phyloP scores from a whole-genome alignment of 768 basidiomycete genomes.

The Pleurotus platypus region DNA sequence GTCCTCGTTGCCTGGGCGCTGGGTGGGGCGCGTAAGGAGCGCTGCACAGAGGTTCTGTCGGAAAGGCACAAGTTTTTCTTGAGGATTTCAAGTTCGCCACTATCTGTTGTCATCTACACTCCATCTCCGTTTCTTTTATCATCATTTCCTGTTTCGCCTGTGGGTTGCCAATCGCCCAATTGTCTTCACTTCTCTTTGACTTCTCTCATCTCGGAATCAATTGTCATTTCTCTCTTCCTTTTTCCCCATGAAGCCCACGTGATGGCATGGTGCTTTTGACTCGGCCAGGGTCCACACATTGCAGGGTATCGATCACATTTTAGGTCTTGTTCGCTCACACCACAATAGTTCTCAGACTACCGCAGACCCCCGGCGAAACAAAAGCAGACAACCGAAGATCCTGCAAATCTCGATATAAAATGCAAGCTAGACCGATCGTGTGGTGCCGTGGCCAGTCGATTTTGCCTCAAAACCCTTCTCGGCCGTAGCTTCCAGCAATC shows the following conservation, averaged over 20 bases:
- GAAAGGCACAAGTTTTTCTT: not conserved
- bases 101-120: slow-evolving; percentile 1
- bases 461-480: not conserved
- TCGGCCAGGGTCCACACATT: not conserved
- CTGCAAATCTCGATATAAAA: slow-evolving; percentile 8
- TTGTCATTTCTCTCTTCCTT: slow-evolving; percentile 6
- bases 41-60: slow-evolving; percentile 4
- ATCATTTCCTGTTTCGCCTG: not conserved
- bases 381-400: slow-evolving; percentile 4
- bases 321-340: slow-evolving; percentile 2
- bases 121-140: not conserved
- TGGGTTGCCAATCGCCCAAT: slow-evolving; percentile 1
- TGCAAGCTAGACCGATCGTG: slow-evolving; percentile 3
- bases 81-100: not conserved
- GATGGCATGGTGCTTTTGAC: slow-evolving; percentile 1
- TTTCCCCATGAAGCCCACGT: slow-evolving; percentile 4
- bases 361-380: slow-evolving; percentile 6
- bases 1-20: not conserved
- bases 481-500: too few relatives aligned
- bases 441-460: not conserved
- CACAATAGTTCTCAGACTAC: slow-evolving; percentile 4
- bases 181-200: slow-evolving; percentile 6
- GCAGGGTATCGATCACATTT: slow-evolving; percentile 4
- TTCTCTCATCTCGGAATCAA: slow-evolving; percentile 7
- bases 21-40: slow-evolving; percentile 6